Evolutionary conservation across 257 asterid genomes (phyloP), one percentile per base, ranked within the genome.

Genomic region (Nicotiana obtusifolia): DNA sequence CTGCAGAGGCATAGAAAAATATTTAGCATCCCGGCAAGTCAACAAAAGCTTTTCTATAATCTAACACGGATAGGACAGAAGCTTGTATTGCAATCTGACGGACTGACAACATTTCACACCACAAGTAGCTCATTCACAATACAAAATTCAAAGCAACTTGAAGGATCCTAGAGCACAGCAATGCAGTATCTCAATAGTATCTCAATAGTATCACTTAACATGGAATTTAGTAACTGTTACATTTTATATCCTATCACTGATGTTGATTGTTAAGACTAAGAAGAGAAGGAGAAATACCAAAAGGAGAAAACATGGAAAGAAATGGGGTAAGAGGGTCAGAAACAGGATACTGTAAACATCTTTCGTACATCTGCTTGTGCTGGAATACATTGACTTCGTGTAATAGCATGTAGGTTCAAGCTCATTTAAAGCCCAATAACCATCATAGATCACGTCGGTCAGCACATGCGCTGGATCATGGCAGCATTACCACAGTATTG

Each of bases 1-100:
- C 99, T 95, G 94, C 86, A 90, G 24, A 80, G 66, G 65, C 79
- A 49, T 26, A 44, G 37, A 49, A 24, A 49, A 16, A 30, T 22
- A 80, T 7, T 49, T 24, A 17, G 76, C 33, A 76, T 31, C 10
- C 62, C 41, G 31, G 26, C 11, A 41, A 22, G 80, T 14, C 24
- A 73, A 41, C 31, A 62, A 73, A 53, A 75, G 15, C 57, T 31
- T n/a, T 59, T 59, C 35, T 59, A 26, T 24, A 73, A 14, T 73
- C 59, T 19, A 71, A 41, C 60, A 22, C 35, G 60, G 24, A 71
- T 44, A 11, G 47, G 35, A 71, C 78, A 44, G 47, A 73, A 71
- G 37, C 57, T 73, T 33, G 49, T 41, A 73, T 5, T 73, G 24
- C 79, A 73, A 47, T 24, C 26, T 24, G 61, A 73, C 9, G 4